Conservation (phyloP, 2,329 filamentous ascomycete species). For the Furcasterigmium furcatum region DNA sequence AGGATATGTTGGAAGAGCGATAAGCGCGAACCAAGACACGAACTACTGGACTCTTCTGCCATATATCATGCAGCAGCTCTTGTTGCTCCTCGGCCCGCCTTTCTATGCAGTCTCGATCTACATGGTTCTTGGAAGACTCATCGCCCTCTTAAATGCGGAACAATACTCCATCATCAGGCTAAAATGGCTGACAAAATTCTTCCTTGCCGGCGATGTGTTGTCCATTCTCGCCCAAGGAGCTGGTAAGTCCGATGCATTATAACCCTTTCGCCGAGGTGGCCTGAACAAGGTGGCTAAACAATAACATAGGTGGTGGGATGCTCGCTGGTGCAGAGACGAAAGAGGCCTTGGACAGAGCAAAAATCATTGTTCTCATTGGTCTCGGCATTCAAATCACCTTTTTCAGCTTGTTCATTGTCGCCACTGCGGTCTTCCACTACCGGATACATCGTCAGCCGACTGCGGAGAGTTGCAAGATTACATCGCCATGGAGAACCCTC, state of each 20-base stretch:
- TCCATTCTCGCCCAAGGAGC: constrained; percentile 47
- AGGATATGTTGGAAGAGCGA: constrained; percentile 47
- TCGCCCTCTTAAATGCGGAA: constrained; percentile 31
- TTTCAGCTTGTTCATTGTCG: constrained; percentile 50
- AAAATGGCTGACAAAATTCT: constrained; percentile 47
- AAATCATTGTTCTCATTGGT: constrained; percentile 48
- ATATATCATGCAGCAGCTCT: constrained; percentile 37
- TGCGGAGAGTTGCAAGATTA: constrained; percentile 10
- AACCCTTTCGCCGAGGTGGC: no score
- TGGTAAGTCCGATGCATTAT: constrained; percentile 26
- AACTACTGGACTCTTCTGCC: constrained; percentile 26
- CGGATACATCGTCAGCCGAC: constrained; percentile 17
- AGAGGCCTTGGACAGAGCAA: constrained; percentile 21
- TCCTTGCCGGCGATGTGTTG: constrained; percentile 51
- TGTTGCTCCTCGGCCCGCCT: constrained; percentile 42
- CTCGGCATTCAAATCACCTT: constrained; percentile 53
- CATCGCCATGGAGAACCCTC: constrained; percentile 24
- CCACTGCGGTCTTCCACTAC: constrained; percentile 42
- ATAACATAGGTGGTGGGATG: constrained; percentile 6
- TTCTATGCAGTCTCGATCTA: constrained; percentile 48
- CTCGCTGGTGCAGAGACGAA: constrained; percentile 18
- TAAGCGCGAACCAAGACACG: constrained; percentile 37
- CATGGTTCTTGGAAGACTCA: constrained; percentile 44
- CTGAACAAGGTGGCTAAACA: no score
- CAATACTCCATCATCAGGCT: constrained; percentile 25